A percentile compares a stretch with the other conserved stretches of the same genome.
These are phyloP conservation scores for Fraxinus xanthoxyloides DNA, from an alignment of 305 asterid species.

Conservation along the genomic window DNA sequence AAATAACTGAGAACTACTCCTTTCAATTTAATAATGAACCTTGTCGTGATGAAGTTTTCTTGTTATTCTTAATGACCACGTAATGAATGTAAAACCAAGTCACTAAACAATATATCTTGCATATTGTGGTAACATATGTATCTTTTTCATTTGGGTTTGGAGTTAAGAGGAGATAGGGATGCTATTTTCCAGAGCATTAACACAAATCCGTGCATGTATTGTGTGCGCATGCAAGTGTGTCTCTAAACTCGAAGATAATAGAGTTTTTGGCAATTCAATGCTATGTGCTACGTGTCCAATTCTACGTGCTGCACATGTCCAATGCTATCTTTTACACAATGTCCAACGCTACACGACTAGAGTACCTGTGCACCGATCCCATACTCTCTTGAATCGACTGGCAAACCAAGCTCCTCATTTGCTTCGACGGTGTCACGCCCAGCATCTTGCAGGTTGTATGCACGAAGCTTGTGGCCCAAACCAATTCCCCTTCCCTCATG, in stretches of 20 bases:
- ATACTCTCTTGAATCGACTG: conserved; percentile 94
- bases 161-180: neutral
- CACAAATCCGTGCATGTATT: neutral
- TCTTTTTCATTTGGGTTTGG: neutral
- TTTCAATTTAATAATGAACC: neutral
- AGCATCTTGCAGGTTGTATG: conserved; percentile 90
- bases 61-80: neutral
- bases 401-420: conserved; percentile 93
- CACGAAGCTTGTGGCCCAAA: conserved; percentile 94
- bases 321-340: no score
- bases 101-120: neutral
- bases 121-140: neutral
- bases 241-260: neutral
- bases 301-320: no score
- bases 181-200: neutral
- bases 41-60: neutral
- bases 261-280: neutral
- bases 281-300: neutral
- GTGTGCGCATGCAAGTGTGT: neutral
- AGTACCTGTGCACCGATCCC: conserved; percentile 99
- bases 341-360: neutral
- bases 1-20: neutral
- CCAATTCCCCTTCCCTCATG: conserved; percentile 99
- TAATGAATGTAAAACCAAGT: neutral
- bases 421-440: conserved; percentile 99